Percentiles rank a stretch among this genome's conserved stretches.
Evolutionary conservation across 495 filamentous ascomycete species (phyloP).

Genomic region (Penicillium paxilli): DNA sequence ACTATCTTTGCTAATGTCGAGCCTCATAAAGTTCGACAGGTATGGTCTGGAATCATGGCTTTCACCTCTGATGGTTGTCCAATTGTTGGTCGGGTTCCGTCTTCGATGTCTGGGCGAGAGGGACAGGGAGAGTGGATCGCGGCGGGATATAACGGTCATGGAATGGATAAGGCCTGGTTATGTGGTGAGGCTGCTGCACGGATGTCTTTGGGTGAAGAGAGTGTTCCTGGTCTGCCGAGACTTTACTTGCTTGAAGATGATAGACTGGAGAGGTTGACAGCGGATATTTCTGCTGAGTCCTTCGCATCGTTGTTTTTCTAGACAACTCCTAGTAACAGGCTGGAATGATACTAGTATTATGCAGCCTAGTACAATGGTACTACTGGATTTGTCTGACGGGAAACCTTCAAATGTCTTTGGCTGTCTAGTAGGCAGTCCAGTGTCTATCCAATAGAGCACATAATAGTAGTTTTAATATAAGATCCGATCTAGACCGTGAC

Average conservation of each 20-base stretch:
- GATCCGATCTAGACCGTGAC: too few species aligned
- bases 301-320: neutral
- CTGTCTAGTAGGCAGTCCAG: too few species aligned
- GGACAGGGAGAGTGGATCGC: conserved; percentile 4
- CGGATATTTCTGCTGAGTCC: neutral
- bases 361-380: too few species aligned
- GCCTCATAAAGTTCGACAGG: neutral
- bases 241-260: neutral
- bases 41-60: conserved; percentile 5
- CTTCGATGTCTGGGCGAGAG: neutral
- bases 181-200: neutral
- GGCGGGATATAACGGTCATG: conserved; percentile 2
- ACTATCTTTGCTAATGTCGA: neutral
- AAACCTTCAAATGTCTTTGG: too few species aligned
- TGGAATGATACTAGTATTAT: too few species aligned
- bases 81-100: neutral
- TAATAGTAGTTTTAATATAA: too few species aligned
- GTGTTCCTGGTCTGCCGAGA: neutral
- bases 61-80: conserved; percentile 3
- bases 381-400: too few species aligned
- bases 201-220: neutral
- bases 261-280: neutral
- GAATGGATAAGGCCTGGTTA: conserved; percentile 3
- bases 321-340: neutral
- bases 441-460: too few species aligned